Percentiles rank a stretch among this genome's conserved stretches.
phyloP scores from a whole-genome alignment of 495 filamentous ascomycete genomes.

The Neurospora sublineolata region DNA sequence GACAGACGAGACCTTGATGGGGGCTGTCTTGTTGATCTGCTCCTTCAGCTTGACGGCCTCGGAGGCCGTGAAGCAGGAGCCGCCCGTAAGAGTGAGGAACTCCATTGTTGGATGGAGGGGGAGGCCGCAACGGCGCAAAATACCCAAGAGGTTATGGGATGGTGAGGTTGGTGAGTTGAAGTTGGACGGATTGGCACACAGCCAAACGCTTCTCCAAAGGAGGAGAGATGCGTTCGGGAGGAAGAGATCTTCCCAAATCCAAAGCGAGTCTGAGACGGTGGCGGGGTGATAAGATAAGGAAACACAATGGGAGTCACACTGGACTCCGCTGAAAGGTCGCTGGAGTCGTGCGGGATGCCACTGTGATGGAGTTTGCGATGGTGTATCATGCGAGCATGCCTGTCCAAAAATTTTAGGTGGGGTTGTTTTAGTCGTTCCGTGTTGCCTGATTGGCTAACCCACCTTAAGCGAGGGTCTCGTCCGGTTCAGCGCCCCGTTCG shows the following conservation, averaged over 20 bases:
- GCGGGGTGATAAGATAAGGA: background rate
- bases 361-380: background rate
- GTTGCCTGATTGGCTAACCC: background rate
- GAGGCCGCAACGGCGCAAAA: background rate
- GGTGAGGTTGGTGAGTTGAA: background rate
- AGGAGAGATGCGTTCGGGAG: background rate
- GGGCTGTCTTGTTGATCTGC: constrained; percentile 32
- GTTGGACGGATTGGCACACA: background rate
- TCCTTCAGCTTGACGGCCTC: constrained; percentile 39
- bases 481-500: background rate
- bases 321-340: background rate
- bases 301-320: background rate
- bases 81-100: constrained; percentile 30
- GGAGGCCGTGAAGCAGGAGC: constrained; percentile 39
- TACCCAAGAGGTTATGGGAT: background rate
- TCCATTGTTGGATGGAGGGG: constrained; percentile 13
- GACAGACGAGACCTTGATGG: constrained; percentile 30
- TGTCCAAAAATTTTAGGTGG: background rate
- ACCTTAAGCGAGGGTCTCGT: background rate
- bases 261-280: background rate
- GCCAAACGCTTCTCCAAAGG: constrained; percentile 1
- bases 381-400: background rate
- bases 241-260: background rate
- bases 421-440: background rate
- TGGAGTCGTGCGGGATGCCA: background rate